phyloP scores from a whole-genome alignment of 75 land plant genomes.

The Isoetes taiwanensis region DNA sequence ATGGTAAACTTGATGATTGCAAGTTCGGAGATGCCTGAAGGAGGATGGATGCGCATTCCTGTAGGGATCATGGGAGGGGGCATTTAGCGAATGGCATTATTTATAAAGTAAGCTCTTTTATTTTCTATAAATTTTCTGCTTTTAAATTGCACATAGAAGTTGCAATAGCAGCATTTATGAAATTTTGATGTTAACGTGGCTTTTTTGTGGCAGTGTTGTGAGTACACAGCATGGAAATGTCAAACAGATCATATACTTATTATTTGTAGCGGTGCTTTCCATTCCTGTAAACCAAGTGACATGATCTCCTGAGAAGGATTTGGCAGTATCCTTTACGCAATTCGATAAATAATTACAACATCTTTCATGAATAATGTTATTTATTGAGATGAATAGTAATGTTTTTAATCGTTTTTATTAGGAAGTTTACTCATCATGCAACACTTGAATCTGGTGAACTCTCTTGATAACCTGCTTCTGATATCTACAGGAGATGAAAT shows the following conservation, averaged over 20 bases:
- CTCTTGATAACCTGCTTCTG: no score
- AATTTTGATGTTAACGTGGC: background rate
- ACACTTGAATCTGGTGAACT: no score
- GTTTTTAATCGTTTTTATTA: no score
- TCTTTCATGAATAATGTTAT: no score
- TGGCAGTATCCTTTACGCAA: no score
- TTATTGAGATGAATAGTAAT: no score
- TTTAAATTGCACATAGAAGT: background rate
- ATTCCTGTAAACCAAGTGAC: constrained; percentile 7
- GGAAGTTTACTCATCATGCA: no score
- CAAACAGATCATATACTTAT: constrained; percentile 4
- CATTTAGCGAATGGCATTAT: background rate
- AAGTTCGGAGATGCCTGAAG: constrained; percentile 4
- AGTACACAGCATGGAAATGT: constrained; percentile 1
- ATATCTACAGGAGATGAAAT: constrained; percentile 5
- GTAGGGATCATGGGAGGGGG: background rate
- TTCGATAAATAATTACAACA: no score
- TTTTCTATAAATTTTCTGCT: no score
- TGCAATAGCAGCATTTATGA: no score
- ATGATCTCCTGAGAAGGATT: no score
- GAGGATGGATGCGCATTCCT: background rate
- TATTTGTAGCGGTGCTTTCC: constrained; percentile 6
- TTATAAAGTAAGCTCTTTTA: background rate
- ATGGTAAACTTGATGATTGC: background rate
- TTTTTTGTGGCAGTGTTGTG: background rate